Evolutionary conservation across 768 basidiomycete genomes (phyloP).

Genomic region (Boletus tomentosulus): DNA sequence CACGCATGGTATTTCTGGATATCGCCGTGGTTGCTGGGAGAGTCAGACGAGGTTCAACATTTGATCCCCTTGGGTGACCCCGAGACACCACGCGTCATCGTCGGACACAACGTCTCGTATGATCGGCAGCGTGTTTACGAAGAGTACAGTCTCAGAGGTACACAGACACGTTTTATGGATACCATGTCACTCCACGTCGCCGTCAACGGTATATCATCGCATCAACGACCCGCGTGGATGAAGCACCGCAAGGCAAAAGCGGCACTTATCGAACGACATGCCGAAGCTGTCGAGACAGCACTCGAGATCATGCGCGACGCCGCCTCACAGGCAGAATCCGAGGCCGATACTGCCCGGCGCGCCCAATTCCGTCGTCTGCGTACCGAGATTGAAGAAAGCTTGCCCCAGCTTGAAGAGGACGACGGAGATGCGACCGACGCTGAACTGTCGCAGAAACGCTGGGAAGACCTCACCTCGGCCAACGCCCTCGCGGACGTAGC

Average conservation of each 20-base stretch:
- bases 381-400: conserved; percentile 38
- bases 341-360: conserved; percentile 36
- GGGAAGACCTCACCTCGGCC: conserved; percentile 91
- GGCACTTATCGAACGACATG: conserved; percentile 47
- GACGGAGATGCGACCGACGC: conserved; percentile 39
- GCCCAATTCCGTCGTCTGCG: conserved; percentile 38
- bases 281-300: conserved; percentile 63
- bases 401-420: conserved; percentile 34
- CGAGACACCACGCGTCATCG: conserved; percentile 54
- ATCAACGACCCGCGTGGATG: conserved; percentile 92
- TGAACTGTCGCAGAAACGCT: conserved; percentile 53
- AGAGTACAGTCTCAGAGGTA: conserved; percentile 71
- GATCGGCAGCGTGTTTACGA: conserved; percentile 80
- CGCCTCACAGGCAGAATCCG: conserved; percentile 33
- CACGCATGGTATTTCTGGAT: conserved; percentile 96
- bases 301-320: conserved; percentile 47
- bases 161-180: conserved; percentile 80
- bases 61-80: conserved; percentile 71
- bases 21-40: conserved; percentile 83
- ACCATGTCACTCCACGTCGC: conserved; percentile 95
- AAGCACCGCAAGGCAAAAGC: conserved; percentile 73
- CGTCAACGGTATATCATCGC: conserved; percentile 89
- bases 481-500: conserved; percentile 94
- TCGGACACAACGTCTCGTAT: conserved; percentile 95
- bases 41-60: conserved; percentile 53